These are phyloP conservation scores for Amanita pallidorosea DNA, from an alignment of 768 basidiomycete species.

Conservation along the genomic window DNA sequence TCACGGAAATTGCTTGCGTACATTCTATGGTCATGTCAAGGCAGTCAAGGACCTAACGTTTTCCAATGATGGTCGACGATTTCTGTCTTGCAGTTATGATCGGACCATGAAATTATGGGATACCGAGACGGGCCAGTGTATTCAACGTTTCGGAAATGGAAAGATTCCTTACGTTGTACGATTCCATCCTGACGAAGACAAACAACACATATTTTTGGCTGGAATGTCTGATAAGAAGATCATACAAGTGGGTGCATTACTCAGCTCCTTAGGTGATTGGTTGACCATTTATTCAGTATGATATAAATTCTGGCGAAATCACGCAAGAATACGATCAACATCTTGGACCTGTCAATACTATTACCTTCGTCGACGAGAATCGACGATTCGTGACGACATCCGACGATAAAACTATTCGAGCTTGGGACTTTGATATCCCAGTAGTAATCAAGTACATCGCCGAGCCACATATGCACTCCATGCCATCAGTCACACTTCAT, in stretches of 20 bases:
- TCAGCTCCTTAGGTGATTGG: not conserved
- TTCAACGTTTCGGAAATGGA: constrained; percentile 94
- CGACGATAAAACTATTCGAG: constrained; percentile 97
- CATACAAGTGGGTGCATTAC: constrained; percentile 57
- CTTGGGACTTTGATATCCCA: constrained; percentile 99
- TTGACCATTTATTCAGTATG: constrained; percentile 52
- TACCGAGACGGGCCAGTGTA: constrained; percentile 95
- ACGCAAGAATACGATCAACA: constrained; percentile 99
- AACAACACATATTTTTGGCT: constrained; percentile 91
- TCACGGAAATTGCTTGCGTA: constrained; percentile 91
- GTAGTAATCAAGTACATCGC: constrained; percentile 99
- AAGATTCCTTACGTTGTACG: constrained; percentile 94
- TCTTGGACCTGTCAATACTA: constrained; percentile 95
- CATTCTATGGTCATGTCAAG: constrained; percentile 94
- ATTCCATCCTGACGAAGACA: constrained; percentile 95
- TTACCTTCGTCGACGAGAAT: constrained; percentile 98
- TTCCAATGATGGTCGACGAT: constrained; percentile 83
- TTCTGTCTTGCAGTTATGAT: constrained; percentile 91
- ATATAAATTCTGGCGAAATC: constrained; percentile 91
- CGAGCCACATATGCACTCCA: constrained; percentile 98
- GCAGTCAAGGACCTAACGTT: constrained; percentile 96
- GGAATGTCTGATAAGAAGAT: constrained; percentile 99
- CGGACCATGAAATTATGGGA: constrained; percentile 99
- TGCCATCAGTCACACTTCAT: constrained; percentile 95
- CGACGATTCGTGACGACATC: constrained; percentile 96